Conservation (phyloP, 306 rosid species). For the Trifolium pratense region DNA sequence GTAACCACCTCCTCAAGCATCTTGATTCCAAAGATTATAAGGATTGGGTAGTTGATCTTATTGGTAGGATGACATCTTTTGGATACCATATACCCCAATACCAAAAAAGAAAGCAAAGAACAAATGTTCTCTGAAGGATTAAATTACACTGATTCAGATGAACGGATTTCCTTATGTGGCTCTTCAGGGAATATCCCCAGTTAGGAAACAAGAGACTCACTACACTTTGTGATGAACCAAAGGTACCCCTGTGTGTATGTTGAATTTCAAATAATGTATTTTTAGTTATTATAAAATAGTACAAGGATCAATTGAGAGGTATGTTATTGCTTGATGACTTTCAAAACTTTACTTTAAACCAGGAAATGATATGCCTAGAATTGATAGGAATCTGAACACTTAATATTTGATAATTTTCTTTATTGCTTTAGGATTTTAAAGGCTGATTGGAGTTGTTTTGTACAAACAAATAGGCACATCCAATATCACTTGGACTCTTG, state of each 20-base stretch:
- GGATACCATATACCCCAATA: conserved; percentile 53
- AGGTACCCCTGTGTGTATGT: conserved; percentile 31
- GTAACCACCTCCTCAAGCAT: conserved; percentile 51
- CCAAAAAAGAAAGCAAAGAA: conserved; percentile 5
- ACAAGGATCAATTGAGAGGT: conserved; percentile 15
- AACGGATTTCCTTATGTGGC: conserved; percentile 15
- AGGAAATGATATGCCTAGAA: conserved; percentile 20
- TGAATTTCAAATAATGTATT: conserved; percentile 31
- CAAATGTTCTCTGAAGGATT: conserved; percentile 2
- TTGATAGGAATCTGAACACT: conserved; percentile 5
- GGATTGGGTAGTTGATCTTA: conserved; percentile 53
- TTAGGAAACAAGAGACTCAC: conserved; percentile 31
- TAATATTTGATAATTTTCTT: conserved; percentile 28
- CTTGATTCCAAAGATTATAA: conserved; percentile 49
- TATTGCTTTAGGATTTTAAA: conserved; percentile 24
- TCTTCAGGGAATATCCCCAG: conserved; percentile 28
- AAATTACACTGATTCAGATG: conserved; percentile 29
- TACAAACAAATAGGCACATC: conserved; percentile 39
- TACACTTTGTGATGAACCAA: conserved; percentile 39
- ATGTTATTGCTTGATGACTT: conserved; percentile 19
- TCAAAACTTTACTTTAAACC: conserved; percentile 9
- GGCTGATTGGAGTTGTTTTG: conserved; percentile 29
- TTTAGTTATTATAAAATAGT: conserved; percentile 15
- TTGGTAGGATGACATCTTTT: conserved; percentile 53
- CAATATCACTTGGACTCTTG: conserved; percentile 43